Percentiles rank a stretch among this genome's conserved stretches.
Conservation (phyloP, 176 grass and related monocot species). For the Oryza officinalis region DNA sequence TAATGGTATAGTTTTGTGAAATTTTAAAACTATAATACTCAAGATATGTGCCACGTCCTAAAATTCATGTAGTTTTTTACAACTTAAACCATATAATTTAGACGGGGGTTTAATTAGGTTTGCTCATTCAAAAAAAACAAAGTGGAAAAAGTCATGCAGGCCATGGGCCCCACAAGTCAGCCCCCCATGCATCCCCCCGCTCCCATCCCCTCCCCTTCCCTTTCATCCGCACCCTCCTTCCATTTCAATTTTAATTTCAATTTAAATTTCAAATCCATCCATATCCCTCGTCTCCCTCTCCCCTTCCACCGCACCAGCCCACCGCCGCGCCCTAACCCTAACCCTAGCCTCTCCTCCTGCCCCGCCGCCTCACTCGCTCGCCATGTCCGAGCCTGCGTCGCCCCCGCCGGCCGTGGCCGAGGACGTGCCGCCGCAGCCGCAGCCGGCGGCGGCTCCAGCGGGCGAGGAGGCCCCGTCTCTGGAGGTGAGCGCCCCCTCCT, state of each 20-base stretch:
- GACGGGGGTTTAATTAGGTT: no score
- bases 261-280: constrained; percentile 44
- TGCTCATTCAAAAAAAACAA: no score
- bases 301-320: background rate
- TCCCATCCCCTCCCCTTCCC: no score
- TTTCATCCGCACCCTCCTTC: background rate
- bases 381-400: constrained; percentile 66
- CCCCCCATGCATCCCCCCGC: no score
- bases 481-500: constrained; percentile 25
- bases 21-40: no score
- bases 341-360: constrained; percentile 19
- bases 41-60: no score
- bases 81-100: no score
- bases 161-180: no score
- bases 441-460: background rate
- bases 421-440: constrained; percentile 1
- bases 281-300: constrained; percentile 10
- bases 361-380: no score
- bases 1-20: no score
- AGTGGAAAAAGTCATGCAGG: no score
- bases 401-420: constrained; percentile 22
- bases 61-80: no score
- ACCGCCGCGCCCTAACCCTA: constrained; percentile 54
- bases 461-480: constrained; percentile 24
- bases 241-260: constrained; percentile 25